A percentile compares a stretch with the other conserved stretches of the same genome.
Conservation (phyloP, 2,329 filamentous ascomycete genomes). For the Whalleya microplaca region DNA sequence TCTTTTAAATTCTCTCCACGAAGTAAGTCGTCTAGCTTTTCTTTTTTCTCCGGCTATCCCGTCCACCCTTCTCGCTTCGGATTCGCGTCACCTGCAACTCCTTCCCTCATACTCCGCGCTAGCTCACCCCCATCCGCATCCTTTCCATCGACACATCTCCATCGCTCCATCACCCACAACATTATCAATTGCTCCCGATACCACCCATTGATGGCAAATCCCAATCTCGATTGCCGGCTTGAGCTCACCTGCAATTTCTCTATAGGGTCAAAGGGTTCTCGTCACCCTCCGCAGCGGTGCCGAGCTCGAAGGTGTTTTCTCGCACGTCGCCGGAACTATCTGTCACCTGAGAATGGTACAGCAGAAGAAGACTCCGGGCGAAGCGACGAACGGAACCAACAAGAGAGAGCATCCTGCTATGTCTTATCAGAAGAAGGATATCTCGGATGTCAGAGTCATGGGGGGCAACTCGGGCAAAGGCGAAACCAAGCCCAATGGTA, state of each 20-base stretch:
- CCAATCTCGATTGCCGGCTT: slow-evolving; percentile 3
- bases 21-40: slow-evolving; percentile 29
- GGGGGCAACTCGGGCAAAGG: slow-evolving; percentile 38
- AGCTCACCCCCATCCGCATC: slow-evolving; percentile 24
- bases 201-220: slow-evolving; percentile 4
- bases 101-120: slow-evolving; percentile 24
- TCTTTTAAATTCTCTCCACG: slow-evolving; percentile 19
- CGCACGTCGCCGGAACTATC: slow-evolving; percentile 20
- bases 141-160: background rate
- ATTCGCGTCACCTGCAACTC: slow-evolving; percentile 31
- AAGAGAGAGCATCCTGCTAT: slow-evolving; percentile 35
- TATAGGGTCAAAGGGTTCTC: slow-evolving; percentile 32
- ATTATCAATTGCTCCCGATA: slow-evolving; percentile 28
- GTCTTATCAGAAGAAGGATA: slow-evolving; percentile 38
- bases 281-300: slow-evolving; percentile 27
- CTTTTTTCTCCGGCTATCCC: slow-evolving; percentile 16
- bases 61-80: slow-evolving; percentile 23
- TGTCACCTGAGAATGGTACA: slow-evolving; percentile 40
- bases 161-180: slow-evolving; percentile 9
- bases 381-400: slow-evolving; percentile 35
- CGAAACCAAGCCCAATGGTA: slow-evolving; percentile 47
- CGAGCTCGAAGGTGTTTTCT: slow-evolving; percentile 27
- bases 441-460: slow-evolving; percentile 31
- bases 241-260: slow-evolving; percentile 24
- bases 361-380: slow-evolving; percentile 37